Percentiles rank a stretch among this genome's conserved stretches.
phyloP scores from a whole-genome alignment of 495 filamentous ascomycete genomes.

The Massariosphaeria phaeospora region DNA sequence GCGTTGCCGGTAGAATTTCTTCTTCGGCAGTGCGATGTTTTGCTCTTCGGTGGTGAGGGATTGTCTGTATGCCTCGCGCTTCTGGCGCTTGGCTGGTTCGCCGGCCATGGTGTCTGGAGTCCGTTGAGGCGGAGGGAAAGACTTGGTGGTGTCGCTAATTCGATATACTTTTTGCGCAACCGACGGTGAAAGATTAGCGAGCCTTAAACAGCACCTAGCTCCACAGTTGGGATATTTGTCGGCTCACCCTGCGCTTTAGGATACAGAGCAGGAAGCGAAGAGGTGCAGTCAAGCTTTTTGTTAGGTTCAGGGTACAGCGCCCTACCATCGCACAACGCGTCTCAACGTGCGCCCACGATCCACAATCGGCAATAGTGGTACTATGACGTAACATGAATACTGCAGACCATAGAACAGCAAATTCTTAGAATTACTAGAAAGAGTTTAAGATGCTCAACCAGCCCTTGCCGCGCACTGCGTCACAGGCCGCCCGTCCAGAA shows the following conservation, averaged over 20 bases:
- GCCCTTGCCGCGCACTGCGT: conserved; percentile 24
- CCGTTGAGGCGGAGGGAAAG: no score
- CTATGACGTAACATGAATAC: conserved; percentile 14
- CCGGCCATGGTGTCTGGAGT: conserved; percentile 48
- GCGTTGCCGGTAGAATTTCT: conserved; percentile 92
- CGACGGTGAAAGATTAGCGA: no score
- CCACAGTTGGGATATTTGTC: no score
- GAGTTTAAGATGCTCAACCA: background rate
- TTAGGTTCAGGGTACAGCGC: no score
- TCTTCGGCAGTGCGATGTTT: conserved; percentile 63
- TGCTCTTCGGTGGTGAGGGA: conserved; percentile 32
- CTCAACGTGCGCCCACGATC: conserved; percentile 1
- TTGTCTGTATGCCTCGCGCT: conserved; percentile 68
- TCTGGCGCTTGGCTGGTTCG: conserved; percentile 60
- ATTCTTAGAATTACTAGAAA: conserved; percentile 21
- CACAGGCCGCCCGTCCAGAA: background rate
- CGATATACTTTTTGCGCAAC: no score
- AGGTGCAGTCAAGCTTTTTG: conserved; percentile 24
- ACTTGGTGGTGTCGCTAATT: conserved; percentile 4
- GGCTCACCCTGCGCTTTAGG: no score
- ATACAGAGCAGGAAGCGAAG: conserved; percentile 1
- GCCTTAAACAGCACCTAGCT: no score
- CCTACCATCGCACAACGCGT: no score
- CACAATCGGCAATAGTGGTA: background rate
- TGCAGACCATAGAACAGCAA: conserved; percentile 5